Evolutionary conservation across 2,329 filamentous ascomycete genomes (phyloP).

Genomic region (Nothophaeocryptopus gaeumannii): DNA sequence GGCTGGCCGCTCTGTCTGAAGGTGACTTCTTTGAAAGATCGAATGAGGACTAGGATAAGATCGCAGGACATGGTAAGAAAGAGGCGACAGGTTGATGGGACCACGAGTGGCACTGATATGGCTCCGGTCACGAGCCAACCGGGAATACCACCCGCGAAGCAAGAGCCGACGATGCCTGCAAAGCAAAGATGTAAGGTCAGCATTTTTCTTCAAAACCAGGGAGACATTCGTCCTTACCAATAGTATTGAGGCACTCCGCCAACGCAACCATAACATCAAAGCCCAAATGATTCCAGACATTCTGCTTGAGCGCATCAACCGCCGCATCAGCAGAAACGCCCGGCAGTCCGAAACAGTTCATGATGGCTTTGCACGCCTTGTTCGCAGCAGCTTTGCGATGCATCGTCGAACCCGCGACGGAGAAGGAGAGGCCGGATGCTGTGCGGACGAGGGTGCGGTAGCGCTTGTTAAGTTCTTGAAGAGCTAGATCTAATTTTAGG

Average conservation of each 20-base stretch:
- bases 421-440: conserved; percentile 21
- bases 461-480: conserved; percentile 34
- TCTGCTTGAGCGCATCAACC: conserved; percentile 21
- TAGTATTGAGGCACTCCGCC: conserved; percentile 18
- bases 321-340: conserved; percentile 20
- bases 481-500: conserved; percentile 37
- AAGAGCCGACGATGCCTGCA: conserved; percentile 25
- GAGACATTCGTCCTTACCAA: too few species aligned
- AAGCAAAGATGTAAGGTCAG: neutral
- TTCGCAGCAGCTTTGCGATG: conserved; percentile 25
- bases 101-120: conserved; percentile 23
- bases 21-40: conserved; percentile 29
- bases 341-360: conserved; percentile 27
- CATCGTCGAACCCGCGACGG: conserved; percentile 20
- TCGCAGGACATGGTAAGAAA: conserved; percentile 36
- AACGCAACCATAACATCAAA: conserved; percentile 19
- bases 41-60: conserved; percentile 34
- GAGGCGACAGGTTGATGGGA: conserved; percentile 34
- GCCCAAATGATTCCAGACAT: conserved; percentile 22
- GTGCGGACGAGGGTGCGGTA: conserved; percentile 31
- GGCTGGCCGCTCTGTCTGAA: conserved; percentile 20
- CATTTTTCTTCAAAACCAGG: too few species aligned
- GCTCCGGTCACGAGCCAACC: conserved; percentile 28
- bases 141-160: conserved; percentile 28
- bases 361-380: conserved; percentile 25